Evolutionary conservation across 2,329 filamentous ascomycete genomes (phyloP), one percentile per base, ranked within the genome.

Genomic region (Apiospora malaysiana): DNA sequence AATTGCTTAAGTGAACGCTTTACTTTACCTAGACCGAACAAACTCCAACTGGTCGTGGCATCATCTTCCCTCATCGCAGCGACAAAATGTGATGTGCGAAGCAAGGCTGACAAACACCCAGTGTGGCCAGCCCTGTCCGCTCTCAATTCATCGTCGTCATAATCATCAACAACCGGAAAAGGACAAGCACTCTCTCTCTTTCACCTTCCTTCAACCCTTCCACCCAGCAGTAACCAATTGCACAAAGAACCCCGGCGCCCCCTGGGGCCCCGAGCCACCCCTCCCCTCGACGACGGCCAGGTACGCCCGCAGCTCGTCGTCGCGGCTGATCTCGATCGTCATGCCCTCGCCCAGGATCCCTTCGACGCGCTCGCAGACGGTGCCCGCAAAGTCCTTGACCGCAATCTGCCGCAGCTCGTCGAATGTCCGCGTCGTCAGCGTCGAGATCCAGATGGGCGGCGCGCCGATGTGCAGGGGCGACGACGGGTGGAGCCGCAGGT

Each of bases 271-370:
- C 40, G 56, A 40, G 1, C 65, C 27, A 75, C 76, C 16, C 77
- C 83, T 81, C 47, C 82, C 85, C 73, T 88, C 83, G 37, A 91
- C 84, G 77, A 93, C 91, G 66, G 87, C 85, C 74, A 96, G 80
- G 80, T 95, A 95, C 0, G 91, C 91, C 71, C 87, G 87, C 73
- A 96, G 79, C 81, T 95, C 92, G 73, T 90, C 88, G 75, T 95
- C 91, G 51, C 90, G 86, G 70, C 91, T 90, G 75, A 95, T 91
- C 70, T 86, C 82, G 76, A 93, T 87, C 21, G 84, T 84, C 63
- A 92, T 83, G 6, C 88, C 90, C 73, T 85, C 85, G 18, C 82
- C 85, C 68, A 93, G 84, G 37, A 93, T 81, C 2, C 92, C 93
- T 75, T 94, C 89, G 21, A 94, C 85, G 40, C 86, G 86, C 45